Conservation (phyloP, 306 rosid genomes). For the Mucuna pruriens region DNA sequence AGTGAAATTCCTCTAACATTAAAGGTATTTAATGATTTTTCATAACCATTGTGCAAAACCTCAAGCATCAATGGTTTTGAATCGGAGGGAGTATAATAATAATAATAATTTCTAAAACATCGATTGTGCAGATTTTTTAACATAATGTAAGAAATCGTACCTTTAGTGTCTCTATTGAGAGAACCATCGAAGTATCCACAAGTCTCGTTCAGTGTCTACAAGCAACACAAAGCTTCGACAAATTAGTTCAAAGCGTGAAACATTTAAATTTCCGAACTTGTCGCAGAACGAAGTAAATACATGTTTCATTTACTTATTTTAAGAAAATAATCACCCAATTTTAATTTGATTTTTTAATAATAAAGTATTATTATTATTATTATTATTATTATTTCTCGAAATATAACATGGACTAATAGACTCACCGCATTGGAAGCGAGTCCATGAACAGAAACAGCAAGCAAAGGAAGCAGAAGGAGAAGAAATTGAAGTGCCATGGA, state of each 20-base stretch:
- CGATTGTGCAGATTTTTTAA: background rate
- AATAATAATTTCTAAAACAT: background rate
- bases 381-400: too few species aligned
- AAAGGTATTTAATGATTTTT: background rate
- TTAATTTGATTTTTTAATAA: too few species aligned
- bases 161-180: slow-evolving; percentile 27
- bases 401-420: too few species aligned
- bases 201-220: slow-evolving; percentile 48
- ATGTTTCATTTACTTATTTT: background rate
- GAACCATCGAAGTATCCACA: slow-evolving; percentile 41
- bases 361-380: too few species aligned
- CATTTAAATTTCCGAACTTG: too few species aligned
- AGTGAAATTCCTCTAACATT: background rate
- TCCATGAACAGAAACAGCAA: slow-evolving; percentile 19
- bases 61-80: background rate
- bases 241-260: background rate
- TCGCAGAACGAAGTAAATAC: background rate
- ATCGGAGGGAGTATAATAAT: background rate
- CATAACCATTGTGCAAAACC: background rate
- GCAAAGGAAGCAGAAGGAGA: slow-evolving; percentile 31
- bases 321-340: background rate
- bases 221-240: slow-evolving; percentile 13
- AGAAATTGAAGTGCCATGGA: slow-evolving; percentile 11
- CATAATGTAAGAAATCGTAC: background rate
- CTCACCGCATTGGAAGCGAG: slow-evolving; percentile 44